Conservation (phyloP, 1,139 yeast genomes). For the Saccharomyces hybrid region DNA sequence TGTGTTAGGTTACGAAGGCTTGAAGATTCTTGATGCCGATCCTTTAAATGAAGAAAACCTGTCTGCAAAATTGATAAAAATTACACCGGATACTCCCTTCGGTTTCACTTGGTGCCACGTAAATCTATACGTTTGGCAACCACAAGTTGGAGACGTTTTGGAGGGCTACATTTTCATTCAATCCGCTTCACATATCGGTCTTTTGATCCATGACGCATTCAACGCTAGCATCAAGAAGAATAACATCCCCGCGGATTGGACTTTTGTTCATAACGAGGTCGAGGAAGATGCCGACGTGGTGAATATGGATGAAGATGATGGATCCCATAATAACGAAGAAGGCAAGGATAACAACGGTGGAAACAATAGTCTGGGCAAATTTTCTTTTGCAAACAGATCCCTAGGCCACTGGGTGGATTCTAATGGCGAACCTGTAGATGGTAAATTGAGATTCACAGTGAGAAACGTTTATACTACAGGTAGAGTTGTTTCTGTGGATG, state of each 20-base stretch:
- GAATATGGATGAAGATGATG: slow-evolving; percentile 21
- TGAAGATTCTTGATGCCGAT: slow-evolving; percentile 39
- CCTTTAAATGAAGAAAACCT: slow-evolving; percentile 27
- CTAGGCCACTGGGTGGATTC: slow-evolving; percentile 85
- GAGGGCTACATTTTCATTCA: slow-evolving; percentile 89
- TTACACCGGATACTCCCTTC: slow-evolving; percentile 79
- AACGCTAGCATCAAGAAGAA: slow-evolving; percentile 86
- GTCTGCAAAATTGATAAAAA: slow-evolving; percentile 46
- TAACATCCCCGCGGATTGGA: slow-evolving; percentile 78
- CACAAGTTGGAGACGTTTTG: slow-evolving; percentile 70
- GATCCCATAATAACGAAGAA: slow-evolving; percentile 18
- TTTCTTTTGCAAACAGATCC: slow-evolving; percentile 35
- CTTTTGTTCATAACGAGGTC: slow-evolving; percentile 67
- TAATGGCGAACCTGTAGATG: slow-evolving; percentile 65
- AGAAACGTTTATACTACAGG: slow-evolving; percentile 71
- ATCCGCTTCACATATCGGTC: slow-evolving; percentile 90
- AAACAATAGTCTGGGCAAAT: slow-evolving; percentile 14
- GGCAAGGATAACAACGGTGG: slow-evolving; percentile 8
- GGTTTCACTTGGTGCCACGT: slow-evolving; percentile 80
- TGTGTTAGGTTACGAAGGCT: slow-evolving; percentile 66
- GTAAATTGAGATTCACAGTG: slow-evolving; percentile 67
- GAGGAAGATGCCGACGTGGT: slow-evolving; percentile 30
- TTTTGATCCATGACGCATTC: slow-evolving; percentile 84
- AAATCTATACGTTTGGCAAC: slow-evolving; percentile 81
- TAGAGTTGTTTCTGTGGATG: slow-evolving; percentile 75